These are phyloP conservation scores for Colletotrichum plurivorum DNA, from an alignment of 2,329 filamentous ascomycete species.

Conservation along the genomic window DNA sequence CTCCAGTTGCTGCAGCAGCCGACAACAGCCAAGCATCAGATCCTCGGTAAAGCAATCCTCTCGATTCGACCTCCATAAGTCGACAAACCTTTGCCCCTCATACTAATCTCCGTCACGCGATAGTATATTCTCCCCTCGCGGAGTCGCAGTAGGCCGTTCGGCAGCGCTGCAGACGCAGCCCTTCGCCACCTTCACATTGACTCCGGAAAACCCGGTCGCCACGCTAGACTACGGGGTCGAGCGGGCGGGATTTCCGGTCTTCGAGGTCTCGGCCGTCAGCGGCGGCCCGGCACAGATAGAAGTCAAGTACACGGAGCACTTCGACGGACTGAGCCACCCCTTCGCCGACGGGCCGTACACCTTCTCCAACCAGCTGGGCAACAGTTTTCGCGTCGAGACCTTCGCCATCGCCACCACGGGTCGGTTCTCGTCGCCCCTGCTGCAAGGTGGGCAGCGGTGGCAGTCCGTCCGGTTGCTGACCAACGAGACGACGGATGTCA, in stretches of 20 bases:
- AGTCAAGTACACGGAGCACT: conserved; percentile 53
- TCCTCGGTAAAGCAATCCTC: not conserved
- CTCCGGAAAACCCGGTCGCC: conserved; percentile 29
- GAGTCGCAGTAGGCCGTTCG: conserved; percentile 1
- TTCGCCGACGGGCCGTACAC: conserved; percentile 51
- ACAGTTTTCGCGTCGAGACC: conserved; percentile 55
- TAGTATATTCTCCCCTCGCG: conserved; percentile 9
- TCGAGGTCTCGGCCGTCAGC: conserved; percentile 46
- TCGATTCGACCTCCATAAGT: not conserved
- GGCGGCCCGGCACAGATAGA: conserved; percentile 49
- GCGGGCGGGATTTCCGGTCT: conserved; percentile 51
- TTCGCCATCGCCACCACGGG: conserved; percentile 52
- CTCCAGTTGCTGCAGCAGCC: not conserved
- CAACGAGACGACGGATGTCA: conserved; percentile 45
- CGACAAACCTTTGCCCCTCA: not conserved
- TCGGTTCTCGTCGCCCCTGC: conserved; percentile 48
- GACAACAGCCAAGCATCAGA: not conserved
- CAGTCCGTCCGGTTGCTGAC: conserved; percentile 54
- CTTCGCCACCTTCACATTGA: conserved; percentile 19
- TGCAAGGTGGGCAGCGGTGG: conserved; percentile 59
- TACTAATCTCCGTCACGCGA: not conserved
- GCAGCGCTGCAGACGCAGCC: conserved; percentile 1
- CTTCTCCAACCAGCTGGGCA: conserved; percentile 46
- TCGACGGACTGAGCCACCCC: conserved; percentile 44
- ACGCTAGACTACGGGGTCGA: conserved; percentile 52